phyloP scores from a whole-genome alignment of 1,139 yeast genomes.

The Pichia sp. region DNA sequence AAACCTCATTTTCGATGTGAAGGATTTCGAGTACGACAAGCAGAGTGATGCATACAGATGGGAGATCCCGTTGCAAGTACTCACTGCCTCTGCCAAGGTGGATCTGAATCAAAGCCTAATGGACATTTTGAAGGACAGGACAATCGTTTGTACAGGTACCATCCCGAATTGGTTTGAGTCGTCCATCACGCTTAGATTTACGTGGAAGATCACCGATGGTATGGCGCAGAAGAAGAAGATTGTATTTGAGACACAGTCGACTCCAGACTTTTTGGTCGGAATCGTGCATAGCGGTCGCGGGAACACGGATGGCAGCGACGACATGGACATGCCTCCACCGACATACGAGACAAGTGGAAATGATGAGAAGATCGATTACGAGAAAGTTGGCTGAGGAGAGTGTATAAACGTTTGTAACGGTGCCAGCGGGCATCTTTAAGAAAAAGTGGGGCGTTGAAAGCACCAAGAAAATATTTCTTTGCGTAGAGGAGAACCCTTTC shows the following conservation, averaged over 20 bases:
- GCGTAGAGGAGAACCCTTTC: too few species aligned
- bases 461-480: too few species aligned
- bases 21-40: conserved; percentile 15
- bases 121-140: conserved; percentile 2
- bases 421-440: too few species aligned
- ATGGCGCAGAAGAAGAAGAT: conserved; percentile 4
- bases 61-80: conserved; percentile 6
- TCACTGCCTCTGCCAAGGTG: conserved; percentile 5
- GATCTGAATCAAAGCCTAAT: conserved; percentile 11
- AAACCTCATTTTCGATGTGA: conserved; percentile 14
- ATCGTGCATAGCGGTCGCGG: too few species aligned
- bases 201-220: conserved; percentile 12
- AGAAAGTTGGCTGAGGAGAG: too few species aligned
- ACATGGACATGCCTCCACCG: conserved; percentile 12
- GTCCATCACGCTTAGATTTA: background rate
- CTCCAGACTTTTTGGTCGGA: conserved; percentile 12
- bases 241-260: conserved; percentile 4
- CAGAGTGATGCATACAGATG: background rate
- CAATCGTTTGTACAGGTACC: conserved; percentile 10
- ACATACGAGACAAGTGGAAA: conserved; percentile 13
- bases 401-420: too few species aligned
- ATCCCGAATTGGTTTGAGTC: conserved; percentile 11
- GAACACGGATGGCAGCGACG: too few species aligned
- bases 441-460: too few species aligned
- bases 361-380: conserved; percentile 5